Percentiles rank a stretch among this genome's conserved stretches.
phyloP scores from a whole-genome alignment of 2,329 filamentous ascomycete species.

The Diaporthe eres region DNA sequence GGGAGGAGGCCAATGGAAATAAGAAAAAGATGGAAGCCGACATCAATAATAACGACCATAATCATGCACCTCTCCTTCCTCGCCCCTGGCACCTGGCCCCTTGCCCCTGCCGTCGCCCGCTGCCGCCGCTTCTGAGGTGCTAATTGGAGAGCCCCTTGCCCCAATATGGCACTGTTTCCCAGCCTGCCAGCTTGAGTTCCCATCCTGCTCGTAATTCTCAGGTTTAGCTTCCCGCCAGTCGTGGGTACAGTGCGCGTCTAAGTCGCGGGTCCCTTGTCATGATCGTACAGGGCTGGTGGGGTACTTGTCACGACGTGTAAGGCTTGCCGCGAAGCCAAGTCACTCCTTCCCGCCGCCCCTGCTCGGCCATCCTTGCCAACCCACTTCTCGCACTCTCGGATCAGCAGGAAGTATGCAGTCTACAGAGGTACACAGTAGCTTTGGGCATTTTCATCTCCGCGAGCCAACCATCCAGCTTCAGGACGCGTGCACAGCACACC shows the following conservation, averaged over 20 bases:
- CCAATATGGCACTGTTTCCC: slow-evolving; percentile 4
- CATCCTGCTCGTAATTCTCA: slow-evolving; percentile 17
- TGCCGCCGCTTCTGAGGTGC: slow-evolving; percentile 2
- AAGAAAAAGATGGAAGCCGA: neutral
- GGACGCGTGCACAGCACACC: slow-evolving; percentile 6
- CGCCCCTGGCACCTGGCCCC: neutral
- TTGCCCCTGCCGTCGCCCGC: slow-evolving; percentile 27
- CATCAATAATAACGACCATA: slow-evolving; percentile 8
- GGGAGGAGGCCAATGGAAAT: slow-evolving; percentile 2
- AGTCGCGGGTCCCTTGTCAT: slow-evolving; percentile 11
- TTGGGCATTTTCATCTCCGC: slow-evolving; percentile 25
- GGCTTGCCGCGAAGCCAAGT: slow-evolving; percentile 26
- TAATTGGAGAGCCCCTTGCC: slow-evolving; percentile 1
- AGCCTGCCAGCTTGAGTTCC: neutral
- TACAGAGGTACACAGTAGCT: neutral
- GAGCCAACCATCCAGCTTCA: slow-evolving; percentile 5
- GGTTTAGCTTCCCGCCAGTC: slow-evolving; percentile 30
- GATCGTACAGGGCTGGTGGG: slow-evolving; percentile 12
- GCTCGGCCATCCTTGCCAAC: slow-evolving; percentile 17
- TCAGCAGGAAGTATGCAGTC: neutral
- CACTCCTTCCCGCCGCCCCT: slow-evolving; percentile 30
- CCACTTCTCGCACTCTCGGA: slow-evolving; percentile 20
- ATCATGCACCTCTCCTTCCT: slow-evolving; percentile 25
- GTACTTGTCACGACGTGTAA: slow-evolving; percentile 23
- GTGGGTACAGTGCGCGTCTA: slow-evolving; percentile 32